phyloP scores from a whole-genome alignment of 139 green algal species.

The Micractinium conductrix region DNA sequence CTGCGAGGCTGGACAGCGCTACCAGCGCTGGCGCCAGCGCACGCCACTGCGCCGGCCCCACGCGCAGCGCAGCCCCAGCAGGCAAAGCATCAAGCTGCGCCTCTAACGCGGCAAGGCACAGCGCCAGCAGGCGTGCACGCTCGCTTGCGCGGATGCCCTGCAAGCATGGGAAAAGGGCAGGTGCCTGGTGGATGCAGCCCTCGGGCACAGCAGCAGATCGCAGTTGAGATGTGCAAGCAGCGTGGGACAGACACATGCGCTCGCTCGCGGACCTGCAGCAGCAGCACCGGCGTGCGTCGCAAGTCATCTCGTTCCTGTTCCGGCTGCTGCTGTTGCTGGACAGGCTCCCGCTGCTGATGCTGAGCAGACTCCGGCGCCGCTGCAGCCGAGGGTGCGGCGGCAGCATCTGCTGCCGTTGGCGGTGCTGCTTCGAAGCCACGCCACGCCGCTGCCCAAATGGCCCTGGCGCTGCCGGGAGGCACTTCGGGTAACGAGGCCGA shows the following conservation, averaged over 20 bases:
- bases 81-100: slow-evolving; percentile 29
- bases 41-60: slow-evolving; percentile 28
- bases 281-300: slow-evolving; percentile 19
- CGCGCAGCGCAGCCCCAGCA: background rate
- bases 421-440: slow-evolving; percentile 9
- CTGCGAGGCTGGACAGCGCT: slow-evolving; percentile 30
- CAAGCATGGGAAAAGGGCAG: background rate
- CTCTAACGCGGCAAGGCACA: slow-evolving; percentile 39
- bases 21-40: slow-evolving; percentile 26
- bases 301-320: background rate
- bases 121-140: slow-evolving; percentile 38
- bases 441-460: background rate
- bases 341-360: background rate
- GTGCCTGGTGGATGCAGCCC: background rate
- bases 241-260: background rate
- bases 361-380: too few relatives aligned
- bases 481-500: background rate
- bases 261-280: background rate
- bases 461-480: background rate
- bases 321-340: background rate
- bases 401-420: background rate
- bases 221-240: background rate
- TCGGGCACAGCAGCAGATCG: background rate
- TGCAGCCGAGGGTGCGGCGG: too few relatives aligned
- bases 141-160: slow-evolving; percentile 40